A percentile compares a stretch with the other conserved stretches of the same genome.
phyloP scores from a whole-genome alignment of 495 filamentous ascomycete species.

The Pseudomonodictys pantanalensis region DNA sequence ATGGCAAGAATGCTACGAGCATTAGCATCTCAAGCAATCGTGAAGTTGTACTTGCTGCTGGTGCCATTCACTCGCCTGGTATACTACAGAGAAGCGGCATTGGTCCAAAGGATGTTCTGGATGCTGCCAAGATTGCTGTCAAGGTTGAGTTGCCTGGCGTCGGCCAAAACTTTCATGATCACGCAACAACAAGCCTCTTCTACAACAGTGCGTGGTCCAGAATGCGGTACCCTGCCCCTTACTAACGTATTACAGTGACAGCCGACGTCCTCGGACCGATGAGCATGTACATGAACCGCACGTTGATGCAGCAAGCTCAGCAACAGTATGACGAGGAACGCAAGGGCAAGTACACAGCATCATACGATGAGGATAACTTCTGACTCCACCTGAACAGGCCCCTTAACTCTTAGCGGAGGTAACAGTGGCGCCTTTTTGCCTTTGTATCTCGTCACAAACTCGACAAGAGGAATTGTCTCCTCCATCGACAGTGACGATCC shows the following conservation, averaged over 20 bases:
- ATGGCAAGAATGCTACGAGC: not conserved
- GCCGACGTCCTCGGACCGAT: not conserved
- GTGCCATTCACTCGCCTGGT: constrained; percentile 17
- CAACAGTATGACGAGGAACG: constrained; percentile 4
- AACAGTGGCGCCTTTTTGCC: constrained; percentile 21
- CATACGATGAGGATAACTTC: too few species aligned
- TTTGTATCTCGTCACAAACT: not conserved
- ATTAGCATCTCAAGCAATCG: not conserved
- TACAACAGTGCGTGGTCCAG: constrained; percentile 19
- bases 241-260: constrained; percentile 3
- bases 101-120: constrained; percentile 27
- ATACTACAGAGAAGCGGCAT: constrained; percentile 27
- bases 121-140: constrained; percentile 33
- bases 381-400: constrained; percentile 1
- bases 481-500: not conserved
- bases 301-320: constrained; percentile 7
- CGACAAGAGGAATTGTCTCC: not conserved
- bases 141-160: constrained; percentile 50
- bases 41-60: constrained; percentile 23
- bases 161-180: constrained; percentile 54
- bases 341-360: constrained; percentile 3
- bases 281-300: constrained; percentile 11
- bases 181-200: constrained; percentile 31
- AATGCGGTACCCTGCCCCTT: not conserved
- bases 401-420: constrained; percentile 12